These are phyloP conservation scores for Sporothrix euskadiensis DNA, from an alignment of 2,329 filamentous ascomycete species.

Conservation along the genomic window DNA sequence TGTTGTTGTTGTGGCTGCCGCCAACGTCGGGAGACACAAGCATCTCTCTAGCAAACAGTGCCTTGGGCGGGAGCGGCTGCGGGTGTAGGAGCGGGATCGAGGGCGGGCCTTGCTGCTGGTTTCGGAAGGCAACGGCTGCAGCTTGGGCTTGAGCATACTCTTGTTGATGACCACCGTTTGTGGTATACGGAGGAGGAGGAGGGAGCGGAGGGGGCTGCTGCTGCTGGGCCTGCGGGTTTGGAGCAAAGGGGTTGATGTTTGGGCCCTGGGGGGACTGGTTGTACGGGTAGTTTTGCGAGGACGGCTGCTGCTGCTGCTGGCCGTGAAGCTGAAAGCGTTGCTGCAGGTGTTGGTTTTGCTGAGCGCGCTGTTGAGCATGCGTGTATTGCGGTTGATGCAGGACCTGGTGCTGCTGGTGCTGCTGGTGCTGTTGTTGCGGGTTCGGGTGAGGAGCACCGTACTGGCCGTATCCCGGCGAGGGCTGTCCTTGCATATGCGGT, in stretches of 20 bases:
- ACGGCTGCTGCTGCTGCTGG: not conserved
- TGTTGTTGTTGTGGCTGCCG: not conserved
- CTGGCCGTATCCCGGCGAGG: not conserved
- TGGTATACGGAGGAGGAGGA: constrained; percentile 12
- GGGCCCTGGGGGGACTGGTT: not conserved
- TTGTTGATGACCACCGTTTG: constrained; percentile 13
- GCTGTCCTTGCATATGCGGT: not conserved
- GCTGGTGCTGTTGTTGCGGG: constrained; percentile 10
- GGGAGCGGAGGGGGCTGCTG: not conserved
- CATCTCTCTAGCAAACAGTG: constrained; percentile 50
- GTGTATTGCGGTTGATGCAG: not conserved
- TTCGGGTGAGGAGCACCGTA: constrained; percentile 8
- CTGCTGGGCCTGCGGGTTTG: not conserved
- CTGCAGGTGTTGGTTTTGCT: constrained; percentile 23
- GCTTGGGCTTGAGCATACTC: not conserved
- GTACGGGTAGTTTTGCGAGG: not conserved
- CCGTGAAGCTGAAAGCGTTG: constrained; percentile 20
- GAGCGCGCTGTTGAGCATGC: constrained; percentile 10
- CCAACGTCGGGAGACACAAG: constrained; percentile 41
- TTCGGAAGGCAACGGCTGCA: constrained; percentile 8
- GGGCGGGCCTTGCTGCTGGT: constrained; percentile 7
- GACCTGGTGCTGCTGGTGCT: not conserved
- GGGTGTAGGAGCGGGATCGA: constrained; percentile 46
- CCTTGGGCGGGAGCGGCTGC: constrained; percentile 55
- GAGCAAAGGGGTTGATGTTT: constrained; percentile 22